These are phyloP conservation scores for Fusarium decemcellulare DNA, from an alignment of 2,329 filamentous ascomycete genomes.

Conservation along the genomic window DNA sequence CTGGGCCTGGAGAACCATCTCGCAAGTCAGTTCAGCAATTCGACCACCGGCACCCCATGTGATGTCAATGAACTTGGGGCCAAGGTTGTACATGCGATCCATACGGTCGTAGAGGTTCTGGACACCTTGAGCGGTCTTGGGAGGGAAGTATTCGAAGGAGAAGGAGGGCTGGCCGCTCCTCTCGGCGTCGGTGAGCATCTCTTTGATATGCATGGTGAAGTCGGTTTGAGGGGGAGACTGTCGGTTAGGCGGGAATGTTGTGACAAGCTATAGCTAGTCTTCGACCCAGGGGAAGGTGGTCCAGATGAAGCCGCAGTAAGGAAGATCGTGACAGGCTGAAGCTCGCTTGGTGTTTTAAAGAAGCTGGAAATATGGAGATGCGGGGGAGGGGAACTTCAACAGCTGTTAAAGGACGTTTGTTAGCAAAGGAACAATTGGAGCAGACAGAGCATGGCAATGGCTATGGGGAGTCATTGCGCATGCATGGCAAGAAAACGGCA, in stretches of 20 bases:
- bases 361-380: conserved; percentile 3
- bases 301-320: neutral
- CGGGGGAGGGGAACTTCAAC: conserved; percentile 31
- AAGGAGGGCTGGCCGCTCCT: conserved; percentile 87
- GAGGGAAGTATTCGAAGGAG: conserved; percentile 99
- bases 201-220: conserved; percentile 90
- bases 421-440: conserved; percentile 24
- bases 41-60: conserved; percentile 98
- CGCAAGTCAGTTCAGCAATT: conserved; percentile 91
- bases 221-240: conserved; percentile 1
- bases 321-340: conserved; percentile 1
- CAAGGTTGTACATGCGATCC: conserved; percentile 97
- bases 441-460: neutral
- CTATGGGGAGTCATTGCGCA: neutral
- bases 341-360: conserved; percentile 1
- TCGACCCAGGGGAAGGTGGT: conserved; percentile 7
- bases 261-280: conserved; percentile 1
- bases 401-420: conserved; percentile 21
- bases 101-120: conserved; percentile 99
- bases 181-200: conserved; percentile 89
- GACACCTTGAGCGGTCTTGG: conserved; percentile 96
- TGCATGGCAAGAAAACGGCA: neutral
- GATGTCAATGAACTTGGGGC: conserved; percentile 96
- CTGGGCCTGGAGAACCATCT: conserved; percentile 98
- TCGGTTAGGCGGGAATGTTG: neutral